Evolutionary conservation across 495 filamentous ascomycete species (phyloP), one percentile per base, ranked within the genome.

Genomic region (Neurospora cerealis): DNA sequence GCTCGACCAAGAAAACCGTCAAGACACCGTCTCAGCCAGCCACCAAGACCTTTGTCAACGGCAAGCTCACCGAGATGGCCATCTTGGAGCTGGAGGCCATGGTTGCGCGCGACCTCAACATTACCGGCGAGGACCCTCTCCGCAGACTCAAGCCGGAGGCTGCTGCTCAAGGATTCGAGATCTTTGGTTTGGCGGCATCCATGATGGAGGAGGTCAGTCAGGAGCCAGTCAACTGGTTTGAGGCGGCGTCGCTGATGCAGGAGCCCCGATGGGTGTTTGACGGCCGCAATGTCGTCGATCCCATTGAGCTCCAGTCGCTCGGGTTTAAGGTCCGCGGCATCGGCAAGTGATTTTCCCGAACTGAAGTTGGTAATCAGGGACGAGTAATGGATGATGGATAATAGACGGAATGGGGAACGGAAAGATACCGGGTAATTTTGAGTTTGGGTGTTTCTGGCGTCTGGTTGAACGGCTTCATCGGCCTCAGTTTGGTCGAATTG

Each of bases 241-340:
- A 84, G 21, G 84, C 84, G 5, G 83, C 83, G 28, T 75, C 77
- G 17, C 80, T 83, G 38, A 92, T 94, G 91, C 84, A 85, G 66
- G 87, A 89, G 72, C 92, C 91, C 3, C 88, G 86, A 74, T 91
- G 88, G 83, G 82, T 93, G 6, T 93, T 94, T 79, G 92, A 94
- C 73, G 92, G 92, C 19, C 86, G 90, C 3, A 81, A 81, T 69
- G 75, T 80, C 15, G 77, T 79, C 34, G 62, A 81, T 46, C 46
- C 44, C 5, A 21, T 73, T 8, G 78, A 80, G 70, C 78, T 81
- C 24, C 72, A 80, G 39, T 70, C 73, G 8, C 71, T 81, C 0
- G 79, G 79, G 0, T 81, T 81, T 70, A 73, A 73, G 72, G 79
- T 80, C 1, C 40, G 74, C 19, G 78, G 77, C 1, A 77, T 80